These are phyloP conservation scores for Fraxinus excelsior DNA, from an alignment of 257 asterid genomes.

Conservation along the genomic window DNA sequence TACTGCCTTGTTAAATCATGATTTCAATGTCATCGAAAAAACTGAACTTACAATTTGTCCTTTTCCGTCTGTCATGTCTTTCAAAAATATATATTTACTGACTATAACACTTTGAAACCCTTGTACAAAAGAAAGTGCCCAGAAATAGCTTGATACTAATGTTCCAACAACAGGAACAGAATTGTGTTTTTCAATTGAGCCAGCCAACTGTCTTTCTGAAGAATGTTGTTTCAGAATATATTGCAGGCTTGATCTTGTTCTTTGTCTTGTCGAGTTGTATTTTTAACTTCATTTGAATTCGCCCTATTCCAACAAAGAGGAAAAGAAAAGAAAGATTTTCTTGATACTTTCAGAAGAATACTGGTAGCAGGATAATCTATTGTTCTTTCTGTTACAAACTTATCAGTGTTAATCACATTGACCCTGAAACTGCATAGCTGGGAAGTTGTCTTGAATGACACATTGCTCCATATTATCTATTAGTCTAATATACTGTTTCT, in stretches of 20 bases:
- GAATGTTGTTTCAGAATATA: neutral
- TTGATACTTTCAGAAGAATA: neutral
- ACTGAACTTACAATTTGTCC: neutral
- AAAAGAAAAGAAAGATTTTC: neutral
- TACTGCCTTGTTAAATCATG: no score
- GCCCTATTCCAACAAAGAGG: neutral
- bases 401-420: neutral
- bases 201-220: neutral
- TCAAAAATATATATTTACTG: neutral
- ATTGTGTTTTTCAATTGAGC: neutral
- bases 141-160: neutral
- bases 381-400: neutral
- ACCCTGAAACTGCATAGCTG: neutral
- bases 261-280: neutral
- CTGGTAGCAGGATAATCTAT: neutral
- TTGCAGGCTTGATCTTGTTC: neutral
- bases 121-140: neutral
- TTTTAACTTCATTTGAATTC: neutral
- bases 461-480: neutral
- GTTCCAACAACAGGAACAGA: neutral
- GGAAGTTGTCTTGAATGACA: neutral
- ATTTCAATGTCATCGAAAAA: neutral
- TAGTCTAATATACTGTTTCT: slow-evolving; percentile 24
- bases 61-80: neutral
- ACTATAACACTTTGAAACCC: neutral